Evolutionary conservation across 805 yeast genomes (phyloP).

Genomic region (Candida pini): DNA sequence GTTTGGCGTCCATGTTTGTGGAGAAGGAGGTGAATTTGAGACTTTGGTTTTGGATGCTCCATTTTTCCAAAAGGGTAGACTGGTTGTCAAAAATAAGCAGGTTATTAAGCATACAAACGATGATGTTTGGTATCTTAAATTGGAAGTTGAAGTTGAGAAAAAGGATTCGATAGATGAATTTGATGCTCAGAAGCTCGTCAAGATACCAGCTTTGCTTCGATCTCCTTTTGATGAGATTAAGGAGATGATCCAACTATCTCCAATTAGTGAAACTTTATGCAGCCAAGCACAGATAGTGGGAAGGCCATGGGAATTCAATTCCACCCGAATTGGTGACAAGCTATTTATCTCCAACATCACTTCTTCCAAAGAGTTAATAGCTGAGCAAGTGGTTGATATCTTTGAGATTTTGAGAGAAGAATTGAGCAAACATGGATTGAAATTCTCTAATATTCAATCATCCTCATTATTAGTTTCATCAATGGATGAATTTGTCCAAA

Average conservation of each 20-base stretch:
- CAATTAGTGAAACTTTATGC: neutral
- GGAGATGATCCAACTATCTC: neutral
- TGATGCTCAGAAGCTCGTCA: constrained; percentile 13
- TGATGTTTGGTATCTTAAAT: constrained; percentile 64
- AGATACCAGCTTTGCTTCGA: constrained; percentile 35
- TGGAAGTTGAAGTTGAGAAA: constrained; percentile 44
- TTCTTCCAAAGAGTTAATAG: constrained; percentile 26
- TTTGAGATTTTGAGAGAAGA: constrained; percentile 37
- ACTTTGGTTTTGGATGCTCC: constrained; percentile 90
- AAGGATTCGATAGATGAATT: constrained; percentile 15
- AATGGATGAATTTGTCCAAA: constrained; percentile 57
- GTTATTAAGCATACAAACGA: constrained; percentile 47
- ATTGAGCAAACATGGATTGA: constrained; percentile 27
- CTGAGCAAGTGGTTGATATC: constrained; percentile 44
- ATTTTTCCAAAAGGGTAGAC: constrained; percentile 53
- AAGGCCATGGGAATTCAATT: constrained; percentile 5
- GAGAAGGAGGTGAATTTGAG: constrained; percentile 99
- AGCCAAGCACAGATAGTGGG: neutral
- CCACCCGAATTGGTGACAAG: constrained; percentile 23
- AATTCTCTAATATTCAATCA: constrained; percentile 47
- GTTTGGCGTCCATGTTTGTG: constrained; percentile 90
- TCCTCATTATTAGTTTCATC: constrained; percentile 55
- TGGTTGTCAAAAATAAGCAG: constrained; percentile 36
- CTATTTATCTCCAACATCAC: constrained; percentile 41
- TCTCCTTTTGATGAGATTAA: constrained; percentile 31